Base-by-base conservation (phyloP, 495 filamentous ascomycete species). In the Aspergillus avenaceus region DNA sequence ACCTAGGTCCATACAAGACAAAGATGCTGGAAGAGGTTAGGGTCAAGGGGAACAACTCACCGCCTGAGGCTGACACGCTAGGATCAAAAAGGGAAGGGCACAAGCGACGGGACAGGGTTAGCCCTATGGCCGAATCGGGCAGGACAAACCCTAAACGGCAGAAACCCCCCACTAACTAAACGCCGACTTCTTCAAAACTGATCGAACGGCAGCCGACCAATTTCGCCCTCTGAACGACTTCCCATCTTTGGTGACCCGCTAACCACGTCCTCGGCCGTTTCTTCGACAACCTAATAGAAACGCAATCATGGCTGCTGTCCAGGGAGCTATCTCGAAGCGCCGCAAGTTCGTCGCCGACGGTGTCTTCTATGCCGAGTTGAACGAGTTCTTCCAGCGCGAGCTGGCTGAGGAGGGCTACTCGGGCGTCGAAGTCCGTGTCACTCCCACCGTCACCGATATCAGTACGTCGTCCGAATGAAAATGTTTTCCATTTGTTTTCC, bases 301-400 rank as follows among this genome's bases (percentile, higher is more conserved):
- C 67, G 68, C 64, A 73, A 84, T 62, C 59, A 87, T 87, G 84
- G 78, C 80, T 64, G 76, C 79, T 71, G 76, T 82, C 63, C 82
- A 83, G 71, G 82, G 79, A 70, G 79, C 82, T 71, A 84, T 87
- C 75, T 97, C 92, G 69, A 98, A 98, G 87, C 85, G 90, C 71
- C 86, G 93, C 79, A 98, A 98, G 88, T 98, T 98, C 84, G 91
- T 97, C 75, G 95, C 95, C 68, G 95, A 97, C 76, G 95, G 93
- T 80, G 95, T 97, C 72, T 98, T 97, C 88, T 98, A 97, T 76
- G 95, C 95, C 79, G 93, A 98, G 79, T 78, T 97, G 75, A 98
- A 97, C 86, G 93, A 98, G 81, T 98, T 98, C 88, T 98, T 98
- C 90, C 95, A 97, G 82, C 92, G 95, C 73, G 93, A 98, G 80